Evolutionary conservation across 768 basidiomycete species (phyloP), one percentile per base, ranked within the genome.

Genomic region (Lactarius vividus): DNA sequence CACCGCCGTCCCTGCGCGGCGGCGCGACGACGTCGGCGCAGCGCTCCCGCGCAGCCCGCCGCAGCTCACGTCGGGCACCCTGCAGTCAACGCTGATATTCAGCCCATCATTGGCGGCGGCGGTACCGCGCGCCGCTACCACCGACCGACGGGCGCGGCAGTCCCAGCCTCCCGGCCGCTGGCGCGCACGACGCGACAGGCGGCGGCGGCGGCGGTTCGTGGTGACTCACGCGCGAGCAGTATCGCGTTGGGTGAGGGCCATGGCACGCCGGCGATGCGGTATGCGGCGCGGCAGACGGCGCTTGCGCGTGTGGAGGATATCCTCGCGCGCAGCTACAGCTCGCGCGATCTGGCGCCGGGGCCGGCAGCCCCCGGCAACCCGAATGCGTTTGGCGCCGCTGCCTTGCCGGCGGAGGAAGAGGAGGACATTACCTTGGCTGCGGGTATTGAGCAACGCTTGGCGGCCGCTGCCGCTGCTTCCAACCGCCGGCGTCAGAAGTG

Each of bases 51-150:
- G 77, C 29, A 86, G 85, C 66, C 88, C 88, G 0, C 79, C 85
- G 2, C 79, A 79, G 65, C 74, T 89, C 40, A 84, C 78, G 73
- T 87, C 83, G 13, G 83, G 84, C 1, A 80, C 83, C 0, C 77
- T 89, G 62, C 82, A 86, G 62, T 81, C 78, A 31, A 78, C 80
- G 31, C 77, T 89, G 33, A 85, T 83, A 70, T 88, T 89, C 69
- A 72, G 72, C 33, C 62, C 69, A 28, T 66, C 31, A 1, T 9
- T 20, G 31, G 26, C 40, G n/a, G 9, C 49, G 2, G 23, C 13
- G 13, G 11, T 52, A 2, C 49, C 49, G 5, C 23, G 26, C 26
- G 49, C 49, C 2, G 49, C 23, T 3, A 49, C 46, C 11, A 11
- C 46, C 11, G 23, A n/a, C 46, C 46, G 49, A 52, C 49, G 49